phyloP scores from a whole-genome alignment of 495 filamentous ascomycete genomes.

The Paragyromitra xinjiangensis region DNA sequence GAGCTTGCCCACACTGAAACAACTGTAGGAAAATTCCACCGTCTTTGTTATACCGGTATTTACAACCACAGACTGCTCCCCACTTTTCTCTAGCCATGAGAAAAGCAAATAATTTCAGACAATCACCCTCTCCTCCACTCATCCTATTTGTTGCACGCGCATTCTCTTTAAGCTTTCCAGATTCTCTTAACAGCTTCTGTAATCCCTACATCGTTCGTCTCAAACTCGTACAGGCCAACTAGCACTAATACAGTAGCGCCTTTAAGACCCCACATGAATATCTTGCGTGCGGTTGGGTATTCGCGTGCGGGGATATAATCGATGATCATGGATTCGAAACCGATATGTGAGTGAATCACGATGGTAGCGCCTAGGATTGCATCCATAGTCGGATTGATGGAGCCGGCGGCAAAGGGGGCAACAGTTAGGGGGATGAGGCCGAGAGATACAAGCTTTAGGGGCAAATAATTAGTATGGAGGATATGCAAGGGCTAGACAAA shows the following conservation, averaged over 20 bases:
- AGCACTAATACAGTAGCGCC: slow-evolving; percentile 80
- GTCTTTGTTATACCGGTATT: slow-evolving; percentile 30
- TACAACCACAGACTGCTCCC: slow-evolving; percentile 11
- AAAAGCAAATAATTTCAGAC: slow-evolving; percentile 10
- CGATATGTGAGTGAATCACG: slow-evolving; percentile 91
- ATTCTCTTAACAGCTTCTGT: slow-evolving; percentile 69
- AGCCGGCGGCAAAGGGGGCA: slow-evolving; percentile 89
- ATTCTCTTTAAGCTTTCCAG: slow-evolving; percentile 53
- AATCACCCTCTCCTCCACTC: slow-evolving; percentile 25
- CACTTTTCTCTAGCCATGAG: not conserved
- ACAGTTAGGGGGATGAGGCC: slow-evolving; percentile 85
- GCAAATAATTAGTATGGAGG: not conserved
- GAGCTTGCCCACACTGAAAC: not conserved
- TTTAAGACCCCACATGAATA: slow-evolving; percentile 79
- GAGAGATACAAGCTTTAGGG: slow-evolving; percentile 67
- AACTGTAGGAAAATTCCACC: not conserved
- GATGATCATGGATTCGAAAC: slow-evolving; percentile 85
- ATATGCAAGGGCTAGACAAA: not conserved
- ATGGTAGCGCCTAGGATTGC: slow-evolving; percentile 82
- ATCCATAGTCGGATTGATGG: slow-evolving; percentile 87
- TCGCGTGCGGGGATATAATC: slow-evolving; percentile 85
- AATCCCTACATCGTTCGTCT: slow-evolving; percentile 98
- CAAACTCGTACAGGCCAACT: slow-evolving; percentile 94
- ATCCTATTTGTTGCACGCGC: not conserved
- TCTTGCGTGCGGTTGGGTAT: slow-evolving; percentile 71